Conservation (phyloP, 805 yeast species). For the Metschnikowia aberdeeniae region DNA sequence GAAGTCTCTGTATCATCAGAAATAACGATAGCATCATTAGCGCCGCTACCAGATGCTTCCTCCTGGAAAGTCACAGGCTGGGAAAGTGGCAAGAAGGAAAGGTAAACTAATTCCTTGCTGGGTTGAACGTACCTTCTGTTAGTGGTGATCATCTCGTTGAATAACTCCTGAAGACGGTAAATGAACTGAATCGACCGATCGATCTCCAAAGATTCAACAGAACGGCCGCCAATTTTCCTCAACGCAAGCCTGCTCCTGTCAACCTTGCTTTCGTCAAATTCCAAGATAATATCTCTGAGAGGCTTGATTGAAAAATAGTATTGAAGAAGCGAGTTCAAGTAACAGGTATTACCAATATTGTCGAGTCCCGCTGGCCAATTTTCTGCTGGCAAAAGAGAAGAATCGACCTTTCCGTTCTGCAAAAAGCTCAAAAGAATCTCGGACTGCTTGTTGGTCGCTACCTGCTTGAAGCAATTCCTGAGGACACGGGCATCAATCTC, state of each 20-base stretch:
- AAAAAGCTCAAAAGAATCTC: constrained; percentile 54
- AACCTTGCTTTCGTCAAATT: constrained; percentile 41
- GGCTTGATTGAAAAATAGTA: constrained; percentile 86
- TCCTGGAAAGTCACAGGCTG: constrained; percentile 57
- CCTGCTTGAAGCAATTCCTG: constrained; percentile 51
- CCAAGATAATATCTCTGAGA: constrained; percentile 59
- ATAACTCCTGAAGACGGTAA: constrained; percentile 65
- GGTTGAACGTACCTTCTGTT: constrained; percentile 70
- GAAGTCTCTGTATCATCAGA: neutral
- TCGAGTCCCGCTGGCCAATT: constrained; percentile 89
- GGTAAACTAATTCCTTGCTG: constrained; percentile 74
- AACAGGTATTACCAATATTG: constrained; percentile 93
- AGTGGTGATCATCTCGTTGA: constrained; percentile 63
- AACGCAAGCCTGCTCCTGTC: constrained; percentile 10
- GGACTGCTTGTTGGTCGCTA: constrained; percentile 55
- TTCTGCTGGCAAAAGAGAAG: constrained; percentile 52
- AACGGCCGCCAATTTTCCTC: constrained; percentile 84
- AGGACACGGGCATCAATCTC: constrained; percentile 51
- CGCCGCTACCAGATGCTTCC: constrained; percentile 4
- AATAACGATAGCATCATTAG: constrained; percentile 2
- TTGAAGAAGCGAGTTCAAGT: constrained; percentile 80
- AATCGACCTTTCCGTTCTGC: constrained; percentile 59
- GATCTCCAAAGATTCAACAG: constrained; percentile 73
- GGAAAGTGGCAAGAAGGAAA: constrained; percentile 75
- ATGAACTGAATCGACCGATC: constrained; percentile 80